phyloP scores from a whole-genome alignment of 345 rosid species.

The Citropsis articulata region DNA sequence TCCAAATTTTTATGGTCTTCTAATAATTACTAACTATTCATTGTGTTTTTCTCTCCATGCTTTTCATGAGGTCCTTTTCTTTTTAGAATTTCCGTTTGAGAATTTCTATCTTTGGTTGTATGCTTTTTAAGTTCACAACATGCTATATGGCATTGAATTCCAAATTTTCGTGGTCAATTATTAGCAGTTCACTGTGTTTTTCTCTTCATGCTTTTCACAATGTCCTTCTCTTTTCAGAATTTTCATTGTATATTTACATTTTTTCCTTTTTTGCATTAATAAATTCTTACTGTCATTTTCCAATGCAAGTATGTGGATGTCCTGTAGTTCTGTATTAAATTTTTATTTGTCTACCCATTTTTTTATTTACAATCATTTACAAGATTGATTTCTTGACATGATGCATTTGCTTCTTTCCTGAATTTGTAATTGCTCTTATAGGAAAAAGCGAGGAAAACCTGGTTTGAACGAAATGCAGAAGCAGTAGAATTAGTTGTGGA shows the following conservation, averaged over 20 bases:
- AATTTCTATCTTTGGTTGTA: not conserved
- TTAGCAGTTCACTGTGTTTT: not conserved
- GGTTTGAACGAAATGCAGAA: constrained; percentile 87
- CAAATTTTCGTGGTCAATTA: not conserved
- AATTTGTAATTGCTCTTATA: constrained; percentile 23
- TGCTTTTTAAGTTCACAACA: not conserved
- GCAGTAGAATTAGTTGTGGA: constrained; percentile 66
- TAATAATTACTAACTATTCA: not conserved
- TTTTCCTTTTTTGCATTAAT: not conserved
- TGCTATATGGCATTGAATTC: not conserved
- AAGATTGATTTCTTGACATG: not conserved
- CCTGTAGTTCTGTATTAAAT: not conserved
- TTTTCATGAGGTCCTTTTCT: not conserved
- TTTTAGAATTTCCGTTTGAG: not conserved
- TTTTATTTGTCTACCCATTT: not conserved
- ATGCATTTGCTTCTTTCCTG: not conserved
- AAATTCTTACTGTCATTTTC: not conserved
- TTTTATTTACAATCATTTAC: not conserved
- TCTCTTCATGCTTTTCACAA: not conserved
- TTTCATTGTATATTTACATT: not conserved
- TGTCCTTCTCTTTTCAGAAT: not conserved
- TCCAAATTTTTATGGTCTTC: not conserved
- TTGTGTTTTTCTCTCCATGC: not conserved
- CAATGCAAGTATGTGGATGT: not conserved
- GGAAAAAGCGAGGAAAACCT: constrained; percentile 80